Base-by-base conservation (phyloP, 2,329 filamentous ascomycete species). In the Didymella glomerata region DNA sequence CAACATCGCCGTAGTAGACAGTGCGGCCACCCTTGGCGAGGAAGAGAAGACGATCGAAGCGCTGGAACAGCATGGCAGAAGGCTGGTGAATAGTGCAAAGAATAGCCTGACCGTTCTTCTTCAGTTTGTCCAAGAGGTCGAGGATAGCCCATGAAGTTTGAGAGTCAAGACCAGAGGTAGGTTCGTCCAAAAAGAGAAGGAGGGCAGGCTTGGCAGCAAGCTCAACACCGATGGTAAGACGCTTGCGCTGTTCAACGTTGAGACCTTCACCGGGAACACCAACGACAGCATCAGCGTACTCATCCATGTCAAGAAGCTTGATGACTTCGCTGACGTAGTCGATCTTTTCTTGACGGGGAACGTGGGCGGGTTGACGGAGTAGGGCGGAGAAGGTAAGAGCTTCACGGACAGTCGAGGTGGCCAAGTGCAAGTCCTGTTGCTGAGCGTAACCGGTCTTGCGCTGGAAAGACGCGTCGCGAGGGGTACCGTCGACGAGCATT, bases 81-180 rank as follows among this genome's bases (percentile, higher is more conserved):
- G 94, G 94, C 77, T 98, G 94, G 76, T 98, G 94, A 61, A 97
- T 97, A 0, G 94, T 97, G 80, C 93, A 97, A n/a, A 97, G 87
- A 77, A 97, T 92, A 50, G 94, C 93, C 52, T 77, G 75, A 16
- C 94, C 93, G 63, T 88, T 90, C 76, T 94, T 90, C 69, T 92
- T 92, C 32, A 97, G 84, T 78, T 96, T 97, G 78, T 96, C 90
- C 40, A 98, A 85, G 11, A 97, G 85, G 75, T 92, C 89, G 45
- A 93, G 84, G 73, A 97, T 97, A 64, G 92, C 91, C 92, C 92
- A 97, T 0, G 93, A 94, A 1, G 93, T 96, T 77, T 97, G 93
- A 72, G 88, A 92, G 78, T 97, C 94, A 20, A 97, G 87, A 82
- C 94, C 94, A 27, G 93, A 97, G 3, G 93, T 97, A 14, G 94